Evolutionary conservation across 257 asterid genomes (phyloP), one percentile per base, ranked within the genome.

Genomic region (Solanum tarijense): DNA sequence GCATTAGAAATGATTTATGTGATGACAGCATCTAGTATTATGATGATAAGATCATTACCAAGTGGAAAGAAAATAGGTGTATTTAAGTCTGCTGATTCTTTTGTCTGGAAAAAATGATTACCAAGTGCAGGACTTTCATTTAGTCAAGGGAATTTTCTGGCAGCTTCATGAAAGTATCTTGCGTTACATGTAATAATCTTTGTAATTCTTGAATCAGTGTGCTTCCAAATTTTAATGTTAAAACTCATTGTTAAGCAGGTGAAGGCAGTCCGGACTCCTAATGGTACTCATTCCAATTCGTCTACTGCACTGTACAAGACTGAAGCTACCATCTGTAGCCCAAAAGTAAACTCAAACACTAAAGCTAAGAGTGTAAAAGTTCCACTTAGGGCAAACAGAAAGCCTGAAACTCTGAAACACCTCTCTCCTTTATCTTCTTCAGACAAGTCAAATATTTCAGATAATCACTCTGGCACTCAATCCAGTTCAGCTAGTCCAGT

Each of bases 261-360:
- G 78, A 95, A 94, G 90, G 90, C 98, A 71, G 90, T 87, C 74
- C 94, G 94, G 62, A 92, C 99, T 55, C 96, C 99, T 39, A 94
- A 78, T 69, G 96, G 95, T 84, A 88, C 91, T 69, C 93, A 85
- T 88, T 79, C 92, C 66, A 89, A 90, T 43, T 76, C 90, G 83
- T 93, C 87, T 4, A 66, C 91, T 11, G 87, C 41, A 83, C 38
- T 92, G 60, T 88, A 94, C 88, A 95, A 88, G 90, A 88, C 58
- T 79, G 94, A 92, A 48, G 71, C 92, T 90, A 91, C 90, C 86
- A 41, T 87, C 84, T 79, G 90, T 87, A 90, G 92, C 87, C 94
- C 94, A 55, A 89, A 55, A 69, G 92, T 90, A 88, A 91, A 92
- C 86, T 90, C 94, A 85, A 93, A 87, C 90, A 89, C 88, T 88